Evolutionary conservation across 768 basidiomycete species (phyloP), one percentile per base, ranked within the genome.

Genomic region (Trametes cinnabarina): DNA sequence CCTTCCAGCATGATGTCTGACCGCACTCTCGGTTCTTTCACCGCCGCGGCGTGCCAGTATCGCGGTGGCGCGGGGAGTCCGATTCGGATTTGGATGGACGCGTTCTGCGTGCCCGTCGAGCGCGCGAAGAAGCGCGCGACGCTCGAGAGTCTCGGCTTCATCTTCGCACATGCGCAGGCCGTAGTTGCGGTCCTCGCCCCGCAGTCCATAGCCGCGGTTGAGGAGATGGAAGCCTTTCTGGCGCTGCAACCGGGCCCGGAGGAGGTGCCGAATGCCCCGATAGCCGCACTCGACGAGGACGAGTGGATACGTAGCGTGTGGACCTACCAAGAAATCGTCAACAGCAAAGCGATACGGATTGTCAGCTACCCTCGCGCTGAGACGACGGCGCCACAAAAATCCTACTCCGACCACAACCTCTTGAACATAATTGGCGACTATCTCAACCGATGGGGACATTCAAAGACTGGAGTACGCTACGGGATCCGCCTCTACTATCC

Each of bases 311-410:
- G 60, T 17, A 64, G 60, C 44, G 61, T 64, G 14, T 63, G 63
- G 63, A 63, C 63, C 30, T 62, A 61, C 50, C 63, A 66, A 49
- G 65, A 63, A 46, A 43, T 64, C 25, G 60, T 58, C 6, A 66
- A 68, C 46, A 50, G 58, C 43, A 25, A 48, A 22, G 19, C 10
- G 17, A 25, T 60, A 35, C 54, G 43, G 49, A 58, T 63, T 52
- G 51, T 57, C 30, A 30, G 51, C 46, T n/a, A 39, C 9, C 37
- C 37, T 9, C 46, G 20, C 4, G 51, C 37, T 23, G 46, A 34
- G 7, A 1, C 25, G 3, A 1, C 25, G 3, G 11, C 37, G 17
- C 11, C 37, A 6, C 20, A 28, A 7, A 17, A 47, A 22, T 19
- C 58, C 0, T 30, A 48, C 46, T 12, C 25, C 2, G 50, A 55